Evolutionary conservation across 352 stramenopile species (phyloP).

Genomic region (Hyaloperonospora brassicae): DNA sequence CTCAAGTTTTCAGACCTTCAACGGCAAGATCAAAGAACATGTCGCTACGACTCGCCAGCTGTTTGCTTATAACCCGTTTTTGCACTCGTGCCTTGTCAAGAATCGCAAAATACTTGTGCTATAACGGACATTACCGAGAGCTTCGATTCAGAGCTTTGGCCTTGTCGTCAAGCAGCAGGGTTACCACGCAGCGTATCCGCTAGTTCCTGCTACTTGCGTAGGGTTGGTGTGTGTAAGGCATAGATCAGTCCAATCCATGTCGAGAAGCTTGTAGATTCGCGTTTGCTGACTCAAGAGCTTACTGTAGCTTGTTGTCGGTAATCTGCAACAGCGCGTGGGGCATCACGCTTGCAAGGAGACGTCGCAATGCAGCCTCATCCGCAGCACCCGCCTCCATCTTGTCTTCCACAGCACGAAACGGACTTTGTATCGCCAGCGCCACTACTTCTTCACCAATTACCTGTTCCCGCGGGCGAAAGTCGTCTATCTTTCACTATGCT

Average conservation of each 20-base stretch:
- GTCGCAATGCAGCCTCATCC: no score
- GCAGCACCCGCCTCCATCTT: conserved; percentile 44
- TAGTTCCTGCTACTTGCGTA: conserved; percentile 46
- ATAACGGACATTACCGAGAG: conserved; percentile 5
- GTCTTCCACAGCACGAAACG: conserved; percentile 35
- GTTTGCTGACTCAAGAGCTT: conserved; percentile 38
- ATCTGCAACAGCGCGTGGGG: conserved; percentile 10
- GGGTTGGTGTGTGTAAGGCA: conserved; percentile 23
- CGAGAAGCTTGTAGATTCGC: conserved; percentile 30
- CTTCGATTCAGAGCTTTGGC: conserved; percentile 16
- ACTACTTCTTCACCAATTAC: conserved; percentile 27
- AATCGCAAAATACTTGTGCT: conserved; percentile 9
- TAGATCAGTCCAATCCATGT: conserved; percentile 44
- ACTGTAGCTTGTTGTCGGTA: conserved; percentile 37
- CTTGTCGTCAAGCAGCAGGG: conserved; percentile 2
- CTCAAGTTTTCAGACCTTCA: no score
- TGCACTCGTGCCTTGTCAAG: background rate
- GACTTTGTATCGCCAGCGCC: conserved; percentile 50
- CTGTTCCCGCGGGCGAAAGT: conserved; percentile 31
- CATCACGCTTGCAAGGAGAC: conserved; percentile 5
- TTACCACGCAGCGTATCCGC: conserved; percentile 23
- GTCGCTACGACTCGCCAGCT: no score
- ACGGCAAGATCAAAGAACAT: background rate
- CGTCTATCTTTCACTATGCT: conserved; percentile 29
- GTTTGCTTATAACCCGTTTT: no score